Conservation (phyloP, 345 rosid species). For the Eucalyptus tenuipes region DNA sequence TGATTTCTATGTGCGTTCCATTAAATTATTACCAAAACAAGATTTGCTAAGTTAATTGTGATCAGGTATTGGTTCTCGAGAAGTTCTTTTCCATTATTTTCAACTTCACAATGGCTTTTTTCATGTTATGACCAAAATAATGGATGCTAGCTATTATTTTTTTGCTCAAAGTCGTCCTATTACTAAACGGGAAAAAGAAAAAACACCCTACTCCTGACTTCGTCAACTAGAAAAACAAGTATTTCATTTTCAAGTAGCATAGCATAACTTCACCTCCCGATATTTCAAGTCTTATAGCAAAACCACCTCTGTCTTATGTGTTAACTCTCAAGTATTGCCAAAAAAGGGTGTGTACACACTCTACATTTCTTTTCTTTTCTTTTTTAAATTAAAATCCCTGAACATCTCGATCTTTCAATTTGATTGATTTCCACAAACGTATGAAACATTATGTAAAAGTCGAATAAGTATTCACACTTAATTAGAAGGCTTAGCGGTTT, state of each 20-base stretch:
- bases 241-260: background rate
- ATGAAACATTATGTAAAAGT: background rate
- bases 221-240: background rate
- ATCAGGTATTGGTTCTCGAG: background rate
- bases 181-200: background rate
- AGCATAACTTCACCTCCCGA: background rate
- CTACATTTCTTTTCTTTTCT: background rate
- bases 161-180: background rate
- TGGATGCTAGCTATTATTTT: background rate
- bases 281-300: background rate
- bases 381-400: accelerated
- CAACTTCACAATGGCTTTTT: background rate
- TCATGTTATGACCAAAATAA: background rate
- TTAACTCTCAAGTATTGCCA: background rate
- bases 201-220: background rate
- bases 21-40: background rate
- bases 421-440: background rate
- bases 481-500: too few relatives aligned
- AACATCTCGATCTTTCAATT: background rate
- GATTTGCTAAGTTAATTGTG: background rate
- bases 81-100: background rate
- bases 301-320: background rate
- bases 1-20: background rate
- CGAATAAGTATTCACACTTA: background rate
- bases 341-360: background rate